These are phyloP conservation scores for Carex kokanica DNA, from an alignment of 176 grass and related monocot genomes.

Conservation along the genomic window DNA sequence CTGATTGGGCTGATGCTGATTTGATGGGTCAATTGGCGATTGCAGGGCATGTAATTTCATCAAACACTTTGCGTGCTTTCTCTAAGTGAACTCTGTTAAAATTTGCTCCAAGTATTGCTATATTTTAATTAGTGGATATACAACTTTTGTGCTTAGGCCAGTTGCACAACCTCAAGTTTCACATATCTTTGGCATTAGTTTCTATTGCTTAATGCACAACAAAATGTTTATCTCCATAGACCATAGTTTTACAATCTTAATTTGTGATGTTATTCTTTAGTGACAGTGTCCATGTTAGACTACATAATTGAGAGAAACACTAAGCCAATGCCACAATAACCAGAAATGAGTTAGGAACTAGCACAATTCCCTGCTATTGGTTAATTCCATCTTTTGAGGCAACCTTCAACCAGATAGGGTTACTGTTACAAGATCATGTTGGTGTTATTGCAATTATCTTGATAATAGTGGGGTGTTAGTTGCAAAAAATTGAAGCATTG, in stretches of 20 bases:
- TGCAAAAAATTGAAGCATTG: background rate
- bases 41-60: conserved; percentile 64
- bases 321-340: background rate
- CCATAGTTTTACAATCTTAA: background rate
- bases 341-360: background rate
- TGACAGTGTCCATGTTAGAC: background rate
- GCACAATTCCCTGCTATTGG: background rate
- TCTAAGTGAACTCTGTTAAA: background rate
- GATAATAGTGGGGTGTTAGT: background rate
- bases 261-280: background rate
- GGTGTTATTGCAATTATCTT: background rate
- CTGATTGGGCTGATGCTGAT: conserved; percentile 65
- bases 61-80: background rate
- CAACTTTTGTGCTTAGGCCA: background rate
- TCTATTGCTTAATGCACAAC: background rate
- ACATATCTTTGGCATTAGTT: background rate
- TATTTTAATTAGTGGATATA: background rate
- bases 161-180: background rate
- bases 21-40: conserved; percentile 71
- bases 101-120: background rate
- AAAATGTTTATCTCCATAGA: background rate
- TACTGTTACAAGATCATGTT: background rate
- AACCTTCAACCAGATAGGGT: background rate
- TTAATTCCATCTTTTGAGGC: background rate
- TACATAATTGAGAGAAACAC: background rate